Evolutionary conservation across 805 yeast genomes (phyloP).

Genomic region (Candida quercuum): DNA sequence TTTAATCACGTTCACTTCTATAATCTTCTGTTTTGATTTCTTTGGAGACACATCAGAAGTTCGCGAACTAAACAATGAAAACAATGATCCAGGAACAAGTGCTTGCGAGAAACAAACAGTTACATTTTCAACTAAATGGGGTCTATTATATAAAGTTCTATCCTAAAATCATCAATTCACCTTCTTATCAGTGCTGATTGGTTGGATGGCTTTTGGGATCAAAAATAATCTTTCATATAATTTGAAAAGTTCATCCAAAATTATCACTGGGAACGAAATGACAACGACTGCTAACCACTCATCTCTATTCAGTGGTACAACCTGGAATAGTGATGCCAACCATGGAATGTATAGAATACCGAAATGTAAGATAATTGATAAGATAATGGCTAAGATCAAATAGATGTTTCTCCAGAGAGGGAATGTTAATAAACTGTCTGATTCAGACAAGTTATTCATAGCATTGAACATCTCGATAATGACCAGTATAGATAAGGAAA

Average conservation of each 20-base stretch:
- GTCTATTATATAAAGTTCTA: not conserved
- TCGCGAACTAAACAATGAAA: too few relatives aligned
- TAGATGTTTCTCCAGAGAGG: slow-evolving; percentile 35
- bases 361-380: slow-evolving; percentile 30
- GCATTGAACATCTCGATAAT: slow-evolving; percentile 38
- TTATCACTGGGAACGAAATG: slow-evolving; percentile 31
- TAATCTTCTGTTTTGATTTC: too few relatives aligned
- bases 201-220: slow-evolving; percentile 3
- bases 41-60: too few relatives aligned
- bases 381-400: slow-evolving; percentile 29
- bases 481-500: slow-evolving; percentile 34
- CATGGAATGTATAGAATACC: slow-evolving; percentile 31
- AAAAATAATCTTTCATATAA: slow-evolving; percentile 25
- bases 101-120: too few relatives aligned
- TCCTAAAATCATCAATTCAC: not conserved
- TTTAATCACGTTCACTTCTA: too few relatives aligned
- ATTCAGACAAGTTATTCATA: slow-evolving; percentile 32
- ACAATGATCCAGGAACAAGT: too few relatives aligned
- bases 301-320: slow-evolving; percentile 25
- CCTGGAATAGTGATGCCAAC: slow-evolving; percentile 27
- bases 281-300: slow-evolving; percentile 33
- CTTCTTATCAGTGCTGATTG: not conserved
- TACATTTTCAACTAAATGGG: too few relatives aligned
- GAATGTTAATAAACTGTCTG: slow-evolving; percentile 31
- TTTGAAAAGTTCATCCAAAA: slow-evolving; percentile 33